Evolutionary conservation across 164 flowering plant genomes (phyloP), one percentile per base, ranked within the genome.

Genomic region (Taxillus chinensis): DNA sequence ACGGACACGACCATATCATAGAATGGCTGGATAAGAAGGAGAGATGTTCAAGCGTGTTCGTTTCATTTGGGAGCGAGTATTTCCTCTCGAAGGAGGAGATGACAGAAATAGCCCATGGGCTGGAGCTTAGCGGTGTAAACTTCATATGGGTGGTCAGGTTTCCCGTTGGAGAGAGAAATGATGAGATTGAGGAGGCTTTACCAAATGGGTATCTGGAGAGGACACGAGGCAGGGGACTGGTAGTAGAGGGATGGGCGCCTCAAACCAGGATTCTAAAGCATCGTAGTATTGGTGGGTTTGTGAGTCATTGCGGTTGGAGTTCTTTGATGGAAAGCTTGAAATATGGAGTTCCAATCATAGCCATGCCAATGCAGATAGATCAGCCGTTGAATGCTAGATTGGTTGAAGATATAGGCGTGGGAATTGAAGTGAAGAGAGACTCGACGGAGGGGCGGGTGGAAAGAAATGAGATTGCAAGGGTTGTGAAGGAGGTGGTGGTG

Each of bases 191-290:
- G 16, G 61, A 41, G n/a, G 74, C 50, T 3, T 54, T 78, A 5
- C 82, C 82, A 15, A 4, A 58, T 38, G 75, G 77, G 16, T 75
- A 65, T 15, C 7, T 73, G 7, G 46, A 70, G 45, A 74, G 68
- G 51, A 57, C 67, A 11, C 59, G 62, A 60, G 64, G 68, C 38
- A 70, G 62, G 13, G 81, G 77, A 12, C 14, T 74, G 52, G 62
- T 76, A 2, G 71, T 76, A 39, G 70, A 69, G 3, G 75, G 69
- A 3, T 79, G 82, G 82, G 78, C 76, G 1, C 76, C 75, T 5
- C 78, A 76, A 16, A 37, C 14, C 55, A 42, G 39, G 70, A 76
- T 41, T 62, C 14, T 58, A 0, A 3, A 27, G 37, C 61, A 58
- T n/a, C 41, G 17, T 0, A 58, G 61, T 9, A 15, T 41, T 14